phyloP scores from a whole-genome alignment of 495 filamentous ascomycete genomes.

The Pseudomonodictys pantanalensis region DNA sequence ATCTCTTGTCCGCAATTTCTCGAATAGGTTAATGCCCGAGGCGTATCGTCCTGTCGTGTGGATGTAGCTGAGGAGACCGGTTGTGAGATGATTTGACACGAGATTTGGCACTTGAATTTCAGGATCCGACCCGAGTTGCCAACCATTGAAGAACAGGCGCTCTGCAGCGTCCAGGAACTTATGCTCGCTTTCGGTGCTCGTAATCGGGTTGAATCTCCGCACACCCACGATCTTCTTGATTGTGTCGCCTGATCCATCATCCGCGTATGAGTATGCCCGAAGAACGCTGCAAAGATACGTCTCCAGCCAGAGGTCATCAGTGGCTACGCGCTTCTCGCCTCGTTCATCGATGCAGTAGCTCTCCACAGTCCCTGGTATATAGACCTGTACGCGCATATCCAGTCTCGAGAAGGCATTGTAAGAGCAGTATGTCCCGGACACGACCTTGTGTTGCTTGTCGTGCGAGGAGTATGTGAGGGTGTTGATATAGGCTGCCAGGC shows the following conservation, averaged over 20 bases:
- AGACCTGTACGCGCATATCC: slow-evolving; percentile 97
- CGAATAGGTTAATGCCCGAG: slow-evolving; percentile 95
- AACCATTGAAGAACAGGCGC: slow-evolving; percentile 89
- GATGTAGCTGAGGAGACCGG: slow-evolving; percentile 93
- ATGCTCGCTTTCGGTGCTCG: slow-evolving; percentile 94
- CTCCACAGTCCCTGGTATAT: slow-evolving; percentile 91
- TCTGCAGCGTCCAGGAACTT: slow-evolving; percentile 94
- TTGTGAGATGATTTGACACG: slow-evolving; percentile 91
- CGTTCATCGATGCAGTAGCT: slow-evolving; percentile 95
- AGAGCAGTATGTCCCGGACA: slow-evolving; percentile 93
- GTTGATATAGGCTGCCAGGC: slow-evolving; percentile 96
- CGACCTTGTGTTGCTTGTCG: slow-evolving; percentile 84
- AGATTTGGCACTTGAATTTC: slow-evolving; percentile 96
- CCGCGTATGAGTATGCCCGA: slow-evolving; percentile 91
- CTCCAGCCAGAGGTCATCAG: slow-evolving; percentile 92
- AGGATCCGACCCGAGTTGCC: slow-evolving; percentile 93
- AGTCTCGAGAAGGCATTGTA: slow-evolving; percentile 99
- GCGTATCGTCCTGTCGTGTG: slow-evolving; percentile 91
- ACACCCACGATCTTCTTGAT: slow-evolving; percentile 94
- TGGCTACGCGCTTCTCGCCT: slow-evolving; percentile 86
- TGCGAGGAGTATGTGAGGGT: slow-evolving; percentile 86
- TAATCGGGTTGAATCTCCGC: slow-evolving; percentile 93
- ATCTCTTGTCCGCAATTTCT: slow-evolving; percentile 87
- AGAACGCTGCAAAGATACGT: slow-evolving; percentile 94
- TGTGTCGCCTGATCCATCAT: slow-evolving; percentile 85